A percentile compares a stretch with the other conserved stretches of the same genome.
phyloP scores from a whole-genome alignment of 176 grass and related monocot species.

The Echinochloa phyllopogon region DNA sequence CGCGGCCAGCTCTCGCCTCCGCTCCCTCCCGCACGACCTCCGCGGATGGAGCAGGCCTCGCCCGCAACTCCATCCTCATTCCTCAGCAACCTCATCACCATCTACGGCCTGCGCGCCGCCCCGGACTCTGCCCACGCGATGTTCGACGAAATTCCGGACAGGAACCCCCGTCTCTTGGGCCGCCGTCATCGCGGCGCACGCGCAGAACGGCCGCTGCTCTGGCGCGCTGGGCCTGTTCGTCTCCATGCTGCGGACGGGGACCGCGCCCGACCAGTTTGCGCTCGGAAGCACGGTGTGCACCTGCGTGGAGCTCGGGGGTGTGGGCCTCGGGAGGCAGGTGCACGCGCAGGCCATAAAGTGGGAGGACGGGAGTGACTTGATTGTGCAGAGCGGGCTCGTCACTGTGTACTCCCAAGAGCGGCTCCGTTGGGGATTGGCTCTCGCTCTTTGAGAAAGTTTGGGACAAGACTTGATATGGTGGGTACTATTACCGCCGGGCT shows the following conservation, averaged over 20 bases:
- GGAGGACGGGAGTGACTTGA: constrained; percentile 42
- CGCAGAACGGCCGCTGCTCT: constrained; percentile 45
- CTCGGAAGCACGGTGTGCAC: constrained; percentile 55
- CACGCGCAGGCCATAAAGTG: constrained; percentile 62
- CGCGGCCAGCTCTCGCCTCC: constrained; percentile 27
- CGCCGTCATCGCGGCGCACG: constrained; percentile 67
- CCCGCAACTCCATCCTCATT: neutral
- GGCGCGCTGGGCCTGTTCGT: constrained; percentile 55
- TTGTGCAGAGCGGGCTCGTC: constrained; percentile 67
- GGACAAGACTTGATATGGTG: constrained; percentile 72
- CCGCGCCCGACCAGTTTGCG: constrained; percentile 65
- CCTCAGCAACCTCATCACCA: constrained; percentile 57
- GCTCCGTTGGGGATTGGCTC: constrained; percentile 40
- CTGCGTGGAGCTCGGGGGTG: constrained; percentile 57
- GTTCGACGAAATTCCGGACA: constrained; percentile 69
- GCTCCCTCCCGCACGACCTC: constrained; percentile 46
- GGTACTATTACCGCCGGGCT: constrained; percentile 65
- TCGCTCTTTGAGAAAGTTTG: constrained; percentile 54
- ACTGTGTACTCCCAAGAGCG: constrained; percentile 69
- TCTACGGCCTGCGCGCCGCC: constrained; percentile 53
- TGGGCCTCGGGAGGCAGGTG: constrained; percentile 56
- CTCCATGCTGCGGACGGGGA: constrained; percentile 61
- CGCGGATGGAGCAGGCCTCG: neutral
- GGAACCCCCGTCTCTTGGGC: constrained; percentile 81
- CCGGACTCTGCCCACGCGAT: constrained; percentile 37